phyloP scores from a whole-genome alignment of 1,139 yeast species.

The Spencermartinsiella ligniputridi region DNA sequence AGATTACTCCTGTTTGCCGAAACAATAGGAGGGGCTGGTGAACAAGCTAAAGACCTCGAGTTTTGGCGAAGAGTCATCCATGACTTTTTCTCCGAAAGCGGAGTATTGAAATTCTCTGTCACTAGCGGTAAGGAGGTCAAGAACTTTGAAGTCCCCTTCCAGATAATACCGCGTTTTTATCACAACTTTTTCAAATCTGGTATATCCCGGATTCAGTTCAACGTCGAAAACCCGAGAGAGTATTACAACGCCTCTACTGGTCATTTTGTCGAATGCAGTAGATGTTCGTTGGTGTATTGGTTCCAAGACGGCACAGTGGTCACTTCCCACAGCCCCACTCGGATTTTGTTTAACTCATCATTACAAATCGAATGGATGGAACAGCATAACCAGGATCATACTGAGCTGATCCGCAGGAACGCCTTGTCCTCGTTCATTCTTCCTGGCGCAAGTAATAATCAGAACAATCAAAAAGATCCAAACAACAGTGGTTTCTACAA shows the following conservation, averaged over 20 bases:
- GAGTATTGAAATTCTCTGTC: conserved; percentile 43
- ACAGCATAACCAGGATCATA: conserved; percentile 45
- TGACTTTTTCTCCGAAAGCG: conserved; percentile 48
- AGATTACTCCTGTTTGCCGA: conserved; percentile 40
- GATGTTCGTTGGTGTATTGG: conserved; percentile 49
- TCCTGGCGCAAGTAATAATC: not conserved
- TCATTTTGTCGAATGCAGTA: conserved; percentile 57
- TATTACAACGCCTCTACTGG: conserved; percentile 65
- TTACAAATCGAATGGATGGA: conserved; percentile 72
- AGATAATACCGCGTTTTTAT: conserved; percentile 65
- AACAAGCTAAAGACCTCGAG: conserved; percentile 37
- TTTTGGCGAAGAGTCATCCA: conserved; percentile 46
- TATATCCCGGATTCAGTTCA: conserved; percentile 51
- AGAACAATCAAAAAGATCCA: conserved; percentile 10
- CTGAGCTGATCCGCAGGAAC: conserved; percentile 25
- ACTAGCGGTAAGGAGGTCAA: conserved; percentile 40
- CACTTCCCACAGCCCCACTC: conserved; percentile 54
- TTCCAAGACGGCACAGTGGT: conserved; percentile 69
- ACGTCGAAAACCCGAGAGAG: conserved; percentile 61
- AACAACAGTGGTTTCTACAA: conserved; percentile 15
- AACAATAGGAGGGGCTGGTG: conserved; percentile 34
- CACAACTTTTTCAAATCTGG: conserved; percentile 52
- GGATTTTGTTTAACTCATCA: conserved; percentile 56
- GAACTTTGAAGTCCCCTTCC: conserved; percentile 59
- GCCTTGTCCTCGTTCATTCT: conserved; percentile 18